A percentile compares a stretch with the other conserved stretches of the same genome.
These are phyloP conservation scores for Colletotrichum shisoi DNA, from an alignment of 2,329 filamentous ascomycete genomes.

Conservation along the genomic window DNA sequence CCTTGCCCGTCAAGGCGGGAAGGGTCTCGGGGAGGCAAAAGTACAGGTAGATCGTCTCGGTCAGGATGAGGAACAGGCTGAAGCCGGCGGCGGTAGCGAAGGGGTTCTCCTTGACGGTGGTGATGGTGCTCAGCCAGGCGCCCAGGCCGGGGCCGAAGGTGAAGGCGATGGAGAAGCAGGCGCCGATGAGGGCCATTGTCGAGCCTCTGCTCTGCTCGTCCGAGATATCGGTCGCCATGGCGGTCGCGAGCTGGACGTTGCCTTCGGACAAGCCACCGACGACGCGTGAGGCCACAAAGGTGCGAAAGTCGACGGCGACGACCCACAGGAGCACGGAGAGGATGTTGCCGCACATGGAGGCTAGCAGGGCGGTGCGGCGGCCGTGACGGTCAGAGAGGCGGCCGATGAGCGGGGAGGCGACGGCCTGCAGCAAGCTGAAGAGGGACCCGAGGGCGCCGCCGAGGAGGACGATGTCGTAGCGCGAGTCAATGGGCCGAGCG, in stretches of 20 bases:
- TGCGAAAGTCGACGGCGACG: slow-evolving; percentile 89
- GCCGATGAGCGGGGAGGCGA: slow-evolving; percentile 92
- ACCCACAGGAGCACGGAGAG: slow-evolving; percentile 95
- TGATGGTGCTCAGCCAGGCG: slow-evolving; percentile 81
- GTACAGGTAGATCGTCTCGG: slow-evolving; percentile 90
- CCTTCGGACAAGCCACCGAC: slow-evolving; percentile 95
- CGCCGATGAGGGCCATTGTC: slow-evolving; percentile 95
- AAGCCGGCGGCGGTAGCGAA: slow-evolving; percentile 93
- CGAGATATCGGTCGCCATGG: slow-evolving; percentile 95
- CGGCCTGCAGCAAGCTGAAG: slow-evolving; percentile 90
- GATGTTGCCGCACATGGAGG: slow-evolving; percentile 93
- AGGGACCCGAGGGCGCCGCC: slow-evolving; percentile 92
- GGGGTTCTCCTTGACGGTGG: slow-evolving; percentile 83
- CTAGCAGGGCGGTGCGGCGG: slow-evolving; percentile 83
- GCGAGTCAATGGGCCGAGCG: slow-evolving; percentile 88
- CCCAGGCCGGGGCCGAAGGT: slow-evolving; percentile 94
- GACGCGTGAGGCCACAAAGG: slow-evolving; percentile 90
- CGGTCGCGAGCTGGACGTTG: slow-evolving; percentile 94
- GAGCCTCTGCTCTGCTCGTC: slow-evolving; percentile 83
- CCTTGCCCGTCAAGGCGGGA: slow-evolving; percentile 60
- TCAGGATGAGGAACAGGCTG: slow-evolving; percentile 81
- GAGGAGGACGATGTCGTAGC: slow-evolving; percentile 95
- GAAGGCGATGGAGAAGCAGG: slow-evolving; percentile 96
- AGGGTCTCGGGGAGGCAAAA: slow-evolving; percentile 85
- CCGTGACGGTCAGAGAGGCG: slow-evolving; percentile 87